Base-by-base conservation (phyloP, 306 rosid species). In the Pterocarpus macrocarpus region DNA sequence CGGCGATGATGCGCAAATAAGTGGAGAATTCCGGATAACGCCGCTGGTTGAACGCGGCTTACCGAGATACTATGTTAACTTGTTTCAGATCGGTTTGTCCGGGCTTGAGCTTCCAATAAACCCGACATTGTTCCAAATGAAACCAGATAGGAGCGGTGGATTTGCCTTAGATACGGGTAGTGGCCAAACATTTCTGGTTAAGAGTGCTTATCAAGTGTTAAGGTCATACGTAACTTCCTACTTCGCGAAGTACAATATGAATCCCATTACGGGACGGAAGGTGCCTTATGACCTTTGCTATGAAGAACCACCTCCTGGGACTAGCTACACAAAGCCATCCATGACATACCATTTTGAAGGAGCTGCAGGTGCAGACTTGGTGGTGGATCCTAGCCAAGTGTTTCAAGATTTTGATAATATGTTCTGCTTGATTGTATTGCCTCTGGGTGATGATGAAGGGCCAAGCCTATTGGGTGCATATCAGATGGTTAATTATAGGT, bases 341-440 rank as follows among this genome's bases (percentile, higher is more conserved):
- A 67, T 78, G 55, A 55, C 66, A 1, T 78, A 39, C 75, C 57
- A 78, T 78, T 55, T 67, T 12, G n/a, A 67, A 49, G 73, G 73
- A 35, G 43, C 4, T 49, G 28, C 28, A 22, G 65, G 55, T 50
- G 75, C 75, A 3, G 44, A 67, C 1, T 78, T 67, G 30, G 57
- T 7, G 17, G 17, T 78, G 6, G 43, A 28, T 55, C 0, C 61
- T 28, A 34, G 12, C 15, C 3, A 8, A 4, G 63, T 49, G 45
- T 62, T 17, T 14, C 56, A 22, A 3, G 0, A 49, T 12, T 49
- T 12, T 49, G 55, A 49, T 49, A 33, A 41, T 13, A 15, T 36
- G 34, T 47, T 63, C 5, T 69, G 70, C 8, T 69, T 57, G 15
- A 6, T 9, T 71, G 57, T 61, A 12, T 3, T 2, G 58, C 16